Evolutionary conservation across 352 stramenopile genomes (phyloP).

Genomic region (Peronospora farinosa): DNA sequence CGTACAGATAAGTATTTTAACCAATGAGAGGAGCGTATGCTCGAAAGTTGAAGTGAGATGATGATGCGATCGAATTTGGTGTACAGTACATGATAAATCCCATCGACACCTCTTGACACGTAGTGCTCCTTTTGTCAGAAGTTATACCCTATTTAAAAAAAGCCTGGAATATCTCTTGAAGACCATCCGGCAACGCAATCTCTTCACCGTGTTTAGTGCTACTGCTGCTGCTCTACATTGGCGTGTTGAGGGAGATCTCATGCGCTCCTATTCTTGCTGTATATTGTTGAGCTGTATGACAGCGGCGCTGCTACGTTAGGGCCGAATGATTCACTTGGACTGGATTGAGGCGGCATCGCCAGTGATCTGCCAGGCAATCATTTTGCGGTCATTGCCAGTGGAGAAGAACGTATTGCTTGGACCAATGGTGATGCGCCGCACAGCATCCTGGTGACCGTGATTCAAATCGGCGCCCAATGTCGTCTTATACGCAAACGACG

Average conservation of each 20-base stretch:
- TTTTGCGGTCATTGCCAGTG: conserved; percentile 68
- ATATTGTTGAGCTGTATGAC: conserved; percentile 16
- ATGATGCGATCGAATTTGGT: no score
- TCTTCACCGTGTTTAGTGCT: conserved; percentile 22
- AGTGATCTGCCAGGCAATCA: conserved; percentile 84
- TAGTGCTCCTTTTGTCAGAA: neutral
- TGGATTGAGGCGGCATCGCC: conserved; percentile 63
- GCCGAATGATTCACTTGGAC: conserved; percentile 35
- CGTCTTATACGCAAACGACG: conserved; percentile 82
- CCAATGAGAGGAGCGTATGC: neutral
- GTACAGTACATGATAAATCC: no score
- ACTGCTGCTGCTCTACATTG: conserved; percentile 19
- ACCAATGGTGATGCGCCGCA: conserved; percentile 67
- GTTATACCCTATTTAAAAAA: conserved; percentile 16
- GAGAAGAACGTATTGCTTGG: conserved; percentile 82
- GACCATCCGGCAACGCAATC: conserved; percentile 12
- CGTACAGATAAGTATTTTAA: neutral
- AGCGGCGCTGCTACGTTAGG: conserved; percentile 7
- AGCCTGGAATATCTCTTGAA: no score
- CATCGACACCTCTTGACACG: no score
- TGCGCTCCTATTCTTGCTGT: conserved; percentile 13
- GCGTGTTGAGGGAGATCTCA: conserved; percentile 13
- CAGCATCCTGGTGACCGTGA: conserved; percentile 63
- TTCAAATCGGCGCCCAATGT: conserved; percentile 53
- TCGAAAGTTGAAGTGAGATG: neutral